Evolutionary conservation across 2,329 filamentous ascomycete species (phyloP), one percentile per base, ranked within the genome.

Genomic region (Fusarium dlaminii): DNA sequence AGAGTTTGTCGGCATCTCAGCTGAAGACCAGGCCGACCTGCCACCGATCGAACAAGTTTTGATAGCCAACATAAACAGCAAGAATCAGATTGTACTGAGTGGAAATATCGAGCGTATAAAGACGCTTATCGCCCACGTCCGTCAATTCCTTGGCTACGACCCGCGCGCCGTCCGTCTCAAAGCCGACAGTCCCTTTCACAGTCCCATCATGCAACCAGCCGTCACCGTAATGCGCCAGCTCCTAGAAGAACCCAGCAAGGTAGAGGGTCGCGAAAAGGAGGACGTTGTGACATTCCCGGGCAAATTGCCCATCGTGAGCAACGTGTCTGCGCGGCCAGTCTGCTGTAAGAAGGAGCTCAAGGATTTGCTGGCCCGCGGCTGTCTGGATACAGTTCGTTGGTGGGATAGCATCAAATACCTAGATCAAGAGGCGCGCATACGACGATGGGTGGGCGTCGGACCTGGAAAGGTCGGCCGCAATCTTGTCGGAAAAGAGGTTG

Each of bases 401-500:
- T 98, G 95, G 91, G 94, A 97, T 76, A 96, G 94, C 78, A 95
- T 98, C 78, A 91, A 90, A 75, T 98, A 97, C 79, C 85, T 98
- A 56, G 94, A 98, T 81, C 91, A 96, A 80, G 91, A 96, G 77
- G 89, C 92, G 79, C 92, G 92, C 72, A 93, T 98, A 24, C 88
- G 91, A 77, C 87, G 95, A 63, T 98, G 96, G 93, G 89, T 98
- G 56, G 96, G 96, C 48, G 94, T 98, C 71, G 96, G 96, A 2
- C 96, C 96, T 0, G 96, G 96, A 10, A 97, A 97, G 81, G 96
- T 98, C 5, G 96, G 96, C 2, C 88, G 95, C 65, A 98, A 98
- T 81, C 86, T 98, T 13, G 95, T 98, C 3, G 95, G 95, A 18
- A 98, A 98, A 83, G 96, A 98, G 83, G 95, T 98, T 7, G 95